Evolutionary conservation across 768 basidiomycete genomes (phyloP), one percentile per base, ranked within the genome.

Genomic region (Tricholoma saponaceum): DNA sequence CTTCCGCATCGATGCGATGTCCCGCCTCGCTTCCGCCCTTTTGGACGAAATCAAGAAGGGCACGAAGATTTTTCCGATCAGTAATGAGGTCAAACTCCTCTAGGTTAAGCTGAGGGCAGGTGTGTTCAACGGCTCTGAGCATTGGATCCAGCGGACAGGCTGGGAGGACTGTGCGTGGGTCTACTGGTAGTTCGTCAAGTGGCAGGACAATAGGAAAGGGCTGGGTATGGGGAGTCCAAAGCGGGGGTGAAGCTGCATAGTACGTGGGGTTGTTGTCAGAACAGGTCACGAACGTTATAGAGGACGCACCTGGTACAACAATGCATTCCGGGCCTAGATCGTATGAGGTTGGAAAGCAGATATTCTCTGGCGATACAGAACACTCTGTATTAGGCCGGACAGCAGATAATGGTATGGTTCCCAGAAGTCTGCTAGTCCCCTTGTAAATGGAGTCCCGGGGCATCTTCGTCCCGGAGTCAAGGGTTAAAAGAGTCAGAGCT

Each of bases 1-100:
- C 37, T 41, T 64, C 64, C 4, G 60, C 62, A n/a, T 64, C 59
- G 20, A 66, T 64, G 28, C 61, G 62, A 49, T 60, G 56, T 26
- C 51, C 54, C 0, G 14, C 39, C 12, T n/a, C 44, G 12, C 43
- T 37, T 4, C 44, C 14, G 16, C 28, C 28, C 1, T 13, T 51
- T n/a, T 44, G 20, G 25, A 64, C 58, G 49, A 64, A 62, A 20
- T 62, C 57, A 18, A 60, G 46, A 9, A 66, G 59, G 2, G 63
- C 58, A 9, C 62, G 62, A 26, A 66, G 57, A 33, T 61, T 64
- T 26, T 62, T 64, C 26, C 64, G 51, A 23, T 64, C 63, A 18
- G 61, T 60, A 14, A 64, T 60, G 18, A 64, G 33, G 47, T 66
- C 65, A 28, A 60, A 57, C 10, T 64, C 52, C 8, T 50, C 46